These are phyloP conservation scores for Lasiodiplodia theobromae DNA, from an alignment of 2,329 filamentous ascomycete species.

Conservation along the genomic window DNA sequence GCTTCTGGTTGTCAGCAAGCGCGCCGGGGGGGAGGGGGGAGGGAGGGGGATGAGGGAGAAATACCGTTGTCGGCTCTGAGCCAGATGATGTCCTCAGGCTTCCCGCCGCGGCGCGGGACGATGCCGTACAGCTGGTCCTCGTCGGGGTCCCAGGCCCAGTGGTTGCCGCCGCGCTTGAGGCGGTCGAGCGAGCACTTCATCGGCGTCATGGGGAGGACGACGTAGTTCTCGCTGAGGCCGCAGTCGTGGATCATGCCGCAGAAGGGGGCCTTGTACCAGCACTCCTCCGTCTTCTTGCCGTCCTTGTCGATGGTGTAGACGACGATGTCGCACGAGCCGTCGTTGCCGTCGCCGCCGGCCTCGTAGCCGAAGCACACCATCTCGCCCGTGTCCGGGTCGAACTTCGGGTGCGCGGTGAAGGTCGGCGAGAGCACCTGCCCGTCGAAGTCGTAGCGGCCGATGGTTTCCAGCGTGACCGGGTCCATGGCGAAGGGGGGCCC, in stretches of 20 bases:
- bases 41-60: neutral
- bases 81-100: slow-evolving; percentile 62
- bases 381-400: slow-evolving; percentile 52
- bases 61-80: slow-evolving; percentile 60
- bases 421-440: slow-evolving; percentile 49
- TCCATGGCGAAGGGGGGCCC: slow-evolving; percentile 50
- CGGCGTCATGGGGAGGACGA: slow-evolving; percentile 48
- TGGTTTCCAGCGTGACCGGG: slow-evolving; percentile 50
- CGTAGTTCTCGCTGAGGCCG: slow-evolving; percentile 49
- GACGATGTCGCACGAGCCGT: slow-evolving; percentile 47
- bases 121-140: slow-evolving; percentile 65
- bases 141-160: slow-evolving; percentile 54
- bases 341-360: slow-evolving; percentile 47
- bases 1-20: slow-evolving; percentile 35
- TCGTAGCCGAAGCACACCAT: slow-evolving; percentile 53
- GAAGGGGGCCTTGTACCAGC: slow-evolving; percentile 51
- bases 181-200: slow-evolving; percentile 46
- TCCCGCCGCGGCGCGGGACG: slow-evolving; percentile 59
- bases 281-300: slow-evolving; percentile 49
- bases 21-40: slow-evolving; percentile 19
- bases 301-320: slow-evolving; percentile 49
- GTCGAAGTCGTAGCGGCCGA: slow-evolving; percentile 49
- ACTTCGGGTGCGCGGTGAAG: slow-evolving; percentile 55
- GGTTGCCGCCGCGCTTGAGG: slow-evolving; percentile 48
- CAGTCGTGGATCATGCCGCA: slow-evolving; percentile 51